Percentiles rank a stretch among this genome's conserved stretches.
These are phyloP conservation scores for Lactifluus echinatus DNA, from an alignment of 768 basidiomycete genomes.

Conservation along the genomic window DNA sequence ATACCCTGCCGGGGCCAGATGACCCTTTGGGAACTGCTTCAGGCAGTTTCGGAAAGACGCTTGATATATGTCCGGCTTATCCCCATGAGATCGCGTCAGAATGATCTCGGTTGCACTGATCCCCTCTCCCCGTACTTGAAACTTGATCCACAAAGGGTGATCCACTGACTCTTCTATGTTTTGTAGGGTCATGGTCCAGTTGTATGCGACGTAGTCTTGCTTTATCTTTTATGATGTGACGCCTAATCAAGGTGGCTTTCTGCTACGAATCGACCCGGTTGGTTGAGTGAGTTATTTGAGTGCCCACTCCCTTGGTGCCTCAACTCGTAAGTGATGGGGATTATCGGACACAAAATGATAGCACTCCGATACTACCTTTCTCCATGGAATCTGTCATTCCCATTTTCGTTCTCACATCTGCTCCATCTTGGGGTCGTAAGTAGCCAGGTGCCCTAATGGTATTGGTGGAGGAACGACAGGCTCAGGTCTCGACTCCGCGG, in stretches of 20 bases:
- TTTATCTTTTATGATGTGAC: neutral
- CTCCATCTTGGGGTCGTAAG: neutral
- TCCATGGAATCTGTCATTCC: neutral
- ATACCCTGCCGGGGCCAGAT: constrained; percentile 80
- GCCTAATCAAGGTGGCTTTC: neutral
- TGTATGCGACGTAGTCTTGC: neutral
- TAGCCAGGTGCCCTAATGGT: neutral
- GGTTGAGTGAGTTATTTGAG: neutral
- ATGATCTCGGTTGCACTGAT: constrained; percentile 4
- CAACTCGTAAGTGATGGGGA: neutral
- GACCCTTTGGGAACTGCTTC: constrained; percentile 45
- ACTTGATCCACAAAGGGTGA: too few species aligned
- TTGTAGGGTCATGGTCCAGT: neutral
- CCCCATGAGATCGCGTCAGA: neutral
- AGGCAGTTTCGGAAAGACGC: constrained; percentile 30
- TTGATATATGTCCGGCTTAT: constrained; percentile 55
- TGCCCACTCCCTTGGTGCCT: neutral
- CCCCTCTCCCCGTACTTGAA: neutral
- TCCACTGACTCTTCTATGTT: neutral
- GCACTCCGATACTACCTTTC: neutral
- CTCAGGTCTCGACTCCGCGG: neutral
- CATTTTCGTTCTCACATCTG: neutral
- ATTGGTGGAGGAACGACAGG: neutral
- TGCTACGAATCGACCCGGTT: neutral
- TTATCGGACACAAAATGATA: neutral